A percentile compares a stretch with the other conserved stretches of the same genome.
Conservation (phyloP, 2,329 filamentous ascomycete genomes). For the Penicillium griseofulvum region DNA sequence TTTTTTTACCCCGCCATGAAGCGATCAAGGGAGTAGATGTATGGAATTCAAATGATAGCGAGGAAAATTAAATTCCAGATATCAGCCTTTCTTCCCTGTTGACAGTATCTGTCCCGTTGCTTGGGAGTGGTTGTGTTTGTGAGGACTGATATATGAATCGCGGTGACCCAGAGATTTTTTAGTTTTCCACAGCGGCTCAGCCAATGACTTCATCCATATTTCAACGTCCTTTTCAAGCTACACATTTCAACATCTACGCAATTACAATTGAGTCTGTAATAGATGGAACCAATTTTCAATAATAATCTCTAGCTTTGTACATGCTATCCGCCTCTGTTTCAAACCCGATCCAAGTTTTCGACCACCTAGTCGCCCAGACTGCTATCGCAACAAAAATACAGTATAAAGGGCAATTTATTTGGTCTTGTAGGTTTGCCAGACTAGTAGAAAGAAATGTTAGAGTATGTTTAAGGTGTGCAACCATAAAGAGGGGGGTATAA, state of each 20-base stretch:
- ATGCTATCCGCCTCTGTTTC: constrained; percentile 34
- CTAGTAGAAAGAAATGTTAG: constrained; percentile 41
- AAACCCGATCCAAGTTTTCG: constrained; percentile 22
- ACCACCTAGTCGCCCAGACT: constrained; percentile 19
- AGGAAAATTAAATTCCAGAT: neutral
- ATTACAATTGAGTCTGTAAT: constrained; percentile 14
- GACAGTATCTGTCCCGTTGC: neutral
- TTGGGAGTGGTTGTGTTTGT: constrained; percentile 16
- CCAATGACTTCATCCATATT: constrained; percentile 47
- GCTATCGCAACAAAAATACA: constrained; percentile 19
- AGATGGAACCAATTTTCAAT: constrained; percentile 23
- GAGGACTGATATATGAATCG: constrained; percentile 27
- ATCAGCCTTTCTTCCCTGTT: neutral
- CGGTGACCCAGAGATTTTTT: constrained; percentile 36
- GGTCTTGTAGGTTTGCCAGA: constrained; percentile 68
- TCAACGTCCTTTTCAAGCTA: constrained; percentile 25
- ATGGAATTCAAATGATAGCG: neutral
- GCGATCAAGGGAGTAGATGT: constrained; percentile 16
- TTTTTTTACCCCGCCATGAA: constrained; percentile 38
- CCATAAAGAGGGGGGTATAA: constrained; percentile 7
- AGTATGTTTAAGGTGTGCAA: constrained; percentile 7
- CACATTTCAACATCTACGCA: constrained; percentile 17
- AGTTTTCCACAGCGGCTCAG: constrained; percentile 39
- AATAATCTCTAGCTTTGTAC: constrained; percentile 42
- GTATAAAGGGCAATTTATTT: constrained; percentile 29